Percentiles rank a stretch among this genome's conserved stretches.
Evolutionary conservation across 129 eudicot species (phyloP).

Genomic region (Arctium minus): DNA sequence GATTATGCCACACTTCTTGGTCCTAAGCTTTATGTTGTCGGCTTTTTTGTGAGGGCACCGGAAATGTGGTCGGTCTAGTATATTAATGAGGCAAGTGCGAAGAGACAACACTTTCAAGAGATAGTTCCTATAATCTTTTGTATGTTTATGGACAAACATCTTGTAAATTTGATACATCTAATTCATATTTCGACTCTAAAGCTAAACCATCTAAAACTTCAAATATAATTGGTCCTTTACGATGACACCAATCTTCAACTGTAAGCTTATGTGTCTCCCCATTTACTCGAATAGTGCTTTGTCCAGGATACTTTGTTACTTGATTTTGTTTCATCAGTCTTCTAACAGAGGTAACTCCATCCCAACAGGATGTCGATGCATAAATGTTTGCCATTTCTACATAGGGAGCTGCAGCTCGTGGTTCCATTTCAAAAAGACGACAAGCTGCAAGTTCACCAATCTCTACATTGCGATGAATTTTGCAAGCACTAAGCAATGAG

Average conservation of each 20-base stretch:
- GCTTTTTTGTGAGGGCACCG: not conserved
- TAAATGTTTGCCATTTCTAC: slow-evolving; percentile 84
- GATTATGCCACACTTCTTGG: not conserved
- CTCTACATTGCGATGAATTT: slow-evolving; percentile 52
- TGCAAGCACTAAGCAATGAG: slow-evolving; percentile 74
- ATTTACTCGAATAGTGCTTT: slow-evolving; percentile 49
- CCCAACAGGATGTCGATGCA: slow-evolving; percentile 72
- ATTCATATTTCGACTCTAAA: slow-evolving; percentile 46
- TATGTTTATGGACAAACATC: not conserved
- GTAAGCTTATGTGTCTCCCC: slow-evolving; percentile 59
- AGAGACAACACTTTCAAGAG: not conserved
- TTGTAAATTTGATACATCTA: slow-evolving; percentile 15
- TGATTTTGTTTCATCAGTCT: slow-evolving; percentile 51
- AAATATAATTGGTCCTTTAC: slow-evolving; percentile 35
- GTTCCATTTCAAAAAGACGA: slow-evolving; percentile 55
- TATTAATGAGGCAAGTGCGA: not conserved
- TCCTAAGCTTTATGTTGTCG: not conserved
- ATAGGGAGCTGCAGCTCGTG: slow-evolving; percentile 62
- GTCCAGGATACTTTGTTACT: slow-evolving; percentile 65
- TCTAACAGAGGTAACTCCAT: slow-evolving; percentile 54
- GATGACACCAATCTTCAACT: slow-evolving; percentile 66
- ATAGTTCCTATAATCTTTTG: not conserved
- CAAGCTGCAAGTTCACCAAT: slow-evolving; percentile 63
- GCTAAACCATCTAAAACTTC: slow-evolving; percentile 47
- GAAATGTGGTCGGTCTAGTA: not conserved